Percentiles rank a stretch among this genome's conserved stretches.
These are phyloP conservation scores for Arxiozyma slooffiae DNA, from an alignment of 1,139 yeast species.

Conservation along the genomic window DNA sequence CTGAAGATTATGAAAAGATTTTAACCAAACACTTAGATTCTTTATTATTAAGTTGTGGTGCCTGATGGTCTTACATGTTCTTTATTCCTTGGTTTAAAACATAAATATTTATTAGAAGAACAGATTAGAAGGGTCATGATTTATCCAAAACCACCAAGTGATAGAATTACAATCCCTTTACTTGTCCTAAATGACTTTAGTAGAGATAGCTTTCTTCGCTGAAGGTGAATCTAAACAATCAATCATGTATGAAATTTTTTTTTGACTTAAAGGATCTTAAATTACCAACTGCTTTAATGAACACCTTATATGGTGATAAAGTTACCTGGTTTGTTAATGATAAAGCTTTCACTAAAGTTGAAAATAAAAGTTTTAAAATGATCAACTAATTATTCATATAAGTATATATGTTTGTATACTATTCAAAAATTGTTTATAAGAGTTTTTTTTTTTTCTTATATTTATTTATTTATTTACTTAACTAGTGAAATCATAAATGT, in stretches of 20 bases:
- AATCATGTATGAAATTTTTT: slow-evolving; percentile 62
- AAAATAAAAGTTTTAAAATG: slow-evolving; percentile 3
- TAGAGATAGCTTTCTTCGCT: slow-evolving; percentile 66
- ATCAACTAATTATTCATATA: neutral
- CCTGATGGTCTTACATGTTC: slow-evolving; percentile 99
- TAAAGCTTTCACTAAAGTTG: slow-evolving; percentile 45
- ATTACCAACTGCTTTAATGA: slow-evolving; percentile 71
- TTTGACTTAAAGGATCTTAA: slow-evolving; percentile 44
- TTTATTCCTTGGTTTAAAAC: slow-evolving; percentile 53
- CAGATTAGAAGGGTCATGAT: slow-evolving; percentile 82
- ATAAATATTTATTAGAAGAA: slow-evolving; percentile 58
- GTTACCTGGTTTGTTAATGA: slow-evolving; percentile 78
- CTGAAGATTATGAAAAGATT: slow-evolving; percentile 73
- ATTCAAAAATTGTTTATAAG: neutral
- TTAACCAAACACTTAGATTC: slow-evolving; percentile 77
- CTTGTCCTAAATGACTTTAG: slow-evolving; percentile 82
- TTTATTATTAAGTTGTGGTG: slow-evolving; percentile 85
- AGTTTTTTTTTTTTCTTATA: neutral
- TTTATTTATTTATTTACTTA: neutral
- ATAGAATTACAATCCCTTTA: slow-evolving; percentile 84
- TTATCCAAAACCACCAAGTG: slow-evolving; percentile 84
- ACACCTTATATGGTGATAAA: slow-evolving; percentile 36
- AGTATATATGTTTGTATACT: neutral
- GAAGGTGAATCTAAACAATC: slow-evolving; percentile 83
- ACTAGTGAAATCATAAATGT: slow-evolving; percentile 12